Base-by-base conservation (phyloP, 148 eudicot species). In the Rhododendron williamsianum region DNA sequence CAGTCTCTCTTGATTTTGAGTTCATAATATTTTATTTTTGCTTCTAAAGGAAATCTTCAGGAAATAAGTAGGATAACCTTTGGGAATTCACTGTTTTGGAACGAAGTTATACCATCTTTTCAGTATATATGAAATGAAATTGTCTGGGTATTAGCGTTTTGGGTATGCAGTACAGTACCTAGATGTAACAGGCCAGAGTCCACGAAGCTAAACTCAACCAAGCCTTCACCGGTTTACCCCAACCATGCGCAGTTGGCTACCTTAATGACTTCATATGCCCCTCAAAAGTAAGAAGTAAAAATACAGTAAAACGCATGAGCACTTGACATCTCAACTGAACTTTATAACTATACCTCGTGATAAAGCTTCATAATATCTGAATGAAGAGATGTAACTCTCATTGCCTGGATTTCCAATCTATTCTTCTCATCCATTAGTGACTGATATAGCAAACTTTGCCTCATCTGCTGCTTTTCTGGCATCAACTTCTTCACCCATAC, bases 341-440 rank as follows among this genome's bases (percentile, higher is more conserved):
- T 63, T 67, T 71, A 43, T 81, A 73, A 88, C 43, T 86, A 82
- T 91, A 94, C 98, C 98, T 96, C 98, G 67, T 86, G 85, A 88
- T 94, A 96, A 80, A 94, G 90, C 83, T 92, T 86, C 94, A 91
- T 89, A 38, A 91, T 85, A 67, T 95, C 94, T 71, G 94, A 90
- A 89, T 90, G 89, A 87, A 95, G 91, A 36, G 94, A 91, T 46
- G 93, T 92, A 82, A 94, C 98, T 85, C 69, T 86, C 72, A 82
- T 88, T 85, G 95, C 98, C 85, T 92, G 90, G 79, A 56, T 76
- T 80, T 87, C 89, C 89, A 96, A 84, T 90, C 85, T 96, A 84
- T 91, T 91, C 88, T 92, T 93, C 90, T 96, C 99, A 84, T 94
- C 95, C 81, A 88, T 51, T 82, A 95, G 87, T 78, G 99, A 96